Base-by-base conservation (phyloP, 202 grass and related monocot genomes). In the Schoenoplectus triqueter region DNA sequence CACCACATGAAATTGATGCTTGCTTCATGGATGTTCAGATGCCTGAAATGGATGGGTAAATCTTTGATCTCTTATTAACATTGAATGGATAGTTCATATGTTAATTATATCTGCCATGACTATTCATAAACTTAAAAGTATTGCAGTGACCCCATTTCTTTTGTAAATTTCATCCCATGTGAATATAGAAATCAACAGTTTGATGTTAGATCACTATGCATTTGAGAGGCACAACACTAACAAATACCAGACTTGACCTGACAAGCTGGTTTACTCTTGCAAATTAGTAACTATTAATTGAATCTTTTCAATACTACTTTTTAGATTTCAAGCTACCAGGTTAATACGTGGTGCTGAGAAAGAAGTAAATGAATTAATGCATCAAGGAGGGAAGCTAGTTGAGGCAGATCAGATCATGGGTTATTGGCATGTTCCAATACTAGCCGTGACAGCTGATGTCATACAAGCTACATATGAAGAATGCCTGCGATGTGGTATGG, bases 11-110 rank as follows among this genome's bases (percentile, higher is more conserved):
- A 39, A 89, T 95, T 85, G 87, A 95, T 89, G 91, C 91, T 81
- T 95, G 93, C 86, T 95, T 95, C 86, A 95, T 95, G 93, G 93
- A 95, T 83, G 55, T 95, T 90, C 93, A 95, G 65, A 95, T 95
- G 91, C 93, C 93, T 2, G 93, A 95, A 80, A 95, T 95, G 93
- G 93, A 95, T 51, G 93, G 93, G 93, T 95, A 92, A 87, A 63
- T 41, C 66, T 2, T 7, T 73, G 40, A 42, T 83, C 73, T 22
- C 6, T 10, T 85, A 7, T 57, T 10, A 80, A 86, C 48, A 54
- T 84, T 78, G 40, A 1, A 59, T 75, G 81, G 2, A 80, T 79
- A 13, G 64, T 52, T 66, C 66, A 46, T 50, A 78, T 18, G 4
- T 80, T 66, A 49, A 84, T 76, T 64, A n/a, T 82, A 85, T 3